A percentile compares a stretch with the other conserved stretches of the same genome.
phyloP scores from a whole-genome alignment of 2,329 filamentous ascomycete species.

The Scedosporium aurantiacum region DNA sequence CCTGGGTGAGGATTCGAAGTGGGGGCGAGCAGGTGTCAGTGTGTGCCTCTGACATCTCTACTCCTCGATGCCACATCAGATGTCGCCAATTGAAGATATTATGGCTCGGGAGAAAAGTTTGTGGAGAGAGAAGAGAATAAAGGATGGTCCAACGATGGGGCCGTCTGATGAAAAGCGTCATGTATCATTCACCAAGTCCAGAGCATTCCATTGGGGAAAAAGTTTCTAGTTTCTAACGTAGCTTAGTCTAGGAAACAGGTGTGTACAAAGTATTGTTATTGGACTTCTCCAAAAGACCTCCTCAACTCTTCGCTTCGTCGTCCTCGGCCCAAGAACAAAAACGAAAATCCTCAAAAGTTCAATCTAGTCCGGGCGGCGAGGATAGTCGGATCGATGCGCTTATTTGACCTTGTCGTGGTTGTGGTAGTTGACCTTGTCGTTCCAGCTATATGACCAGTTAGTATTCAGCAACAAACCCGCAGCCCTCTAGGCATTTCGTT shows the following conservation, averaged over 20 bases:
- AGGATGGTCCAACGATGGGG: no score
- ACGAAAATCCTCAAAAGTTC: background rate
- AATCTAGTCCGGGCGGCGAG: background rate
- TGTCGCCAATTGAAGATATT: no score
- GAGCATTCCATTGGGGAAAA: background rate
- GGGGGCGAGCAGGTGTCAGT: no score
- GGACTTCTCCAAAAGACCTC: background rate
- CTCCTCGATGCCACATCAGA: no score
- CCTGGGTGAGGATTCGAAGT: no score
- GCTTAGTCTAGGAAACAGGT: constrained; percentile 2
- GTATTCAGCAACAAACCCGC: constrained; percentile 11
- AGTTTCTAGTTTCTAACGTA: constrained; percentile 3
- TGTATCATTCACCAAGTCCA: background rate
- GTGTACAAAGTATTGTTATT: constrained; percentile 2
- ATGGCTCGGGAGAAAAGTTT: no score
- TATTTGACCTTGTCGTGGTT: constrained; percentile 63
- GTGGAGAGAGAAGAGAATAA: no score
- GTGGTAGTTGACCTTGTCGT: constrained; percentile 91
- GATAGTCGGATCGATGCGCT: background rate
- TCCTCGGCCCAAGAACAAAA: background rate
- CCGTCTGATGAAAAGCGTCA: no score
- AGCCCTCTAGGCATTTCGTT: background rate
- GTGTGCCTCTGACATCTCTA: no score
- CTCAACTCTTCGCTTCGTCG: background rate
- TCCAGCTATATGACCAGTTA: constrained; percentile 57